A percentile compares a stretch with the other conserved stretches of the same genome.
These are phyloP conservation scores for Talaromyces sp. DNA, from an alignment of 2,329 filamentous ascomycete genomes.

Conservation along the genomic window DNA sequence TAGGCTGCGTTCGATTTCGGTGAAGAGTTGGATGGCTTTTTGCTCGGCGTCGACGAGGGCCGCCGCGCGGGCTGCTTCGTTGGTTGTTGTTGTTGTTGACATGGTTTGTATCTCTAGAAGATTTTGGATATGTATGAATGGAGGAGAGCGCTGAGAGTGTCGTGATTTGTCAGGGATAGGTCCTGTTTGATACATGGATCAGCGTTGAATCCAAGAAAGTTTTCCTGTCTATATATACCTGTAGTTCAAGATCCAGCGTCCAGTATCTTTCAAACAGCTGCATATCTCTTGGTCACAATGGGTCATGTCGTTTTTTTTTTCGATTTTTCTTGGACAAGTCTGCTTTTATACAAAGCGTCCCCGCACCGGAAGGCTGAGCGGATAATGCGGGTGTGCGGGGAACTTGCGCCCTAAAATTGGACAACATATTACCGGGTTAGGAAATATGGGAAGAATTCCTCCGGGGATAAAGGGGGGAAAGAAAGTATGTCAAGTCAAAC, in stretches of 20 bases:
- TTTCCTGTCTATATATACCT: not conserved
- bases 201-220: not conserved
- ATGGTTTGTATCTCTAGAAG: not conserved
- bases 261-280: not conserved
- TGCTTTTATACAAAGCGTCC: not conserved
- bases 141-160: not conserved
- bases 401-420: not conserved
- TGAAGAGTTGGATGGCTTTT: constrained; percentile 45
- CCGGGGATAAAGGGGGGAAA: not conserved
- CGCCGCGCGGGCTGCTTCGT: constrained; percentile 27
- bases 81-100: not conserved
- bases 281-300: not conserved
- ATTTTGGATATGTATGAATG: not conserved
- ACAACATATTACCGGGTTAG: not conserved
- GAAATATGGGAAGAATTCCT: not conserved
- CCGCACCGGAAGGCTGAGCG: no score
- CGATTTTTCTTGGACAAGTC: not conserved
- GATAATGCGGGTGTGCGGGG: no score
- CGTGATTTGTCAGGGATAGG: not conserved
- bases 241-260: not conserved
- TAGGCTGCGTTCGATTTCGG: constrained; percentile 44
- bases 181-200: not conserved
- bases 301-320: not conserved
- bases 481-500: not conserved
- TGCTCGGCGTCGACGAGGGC: constrained; percentile 44